Evolutionary conservation across 345 rosid species (phyloP), one percentile per base, ranked within the genome.

Genomic region (Gynandropsis gynandra): DNA sequence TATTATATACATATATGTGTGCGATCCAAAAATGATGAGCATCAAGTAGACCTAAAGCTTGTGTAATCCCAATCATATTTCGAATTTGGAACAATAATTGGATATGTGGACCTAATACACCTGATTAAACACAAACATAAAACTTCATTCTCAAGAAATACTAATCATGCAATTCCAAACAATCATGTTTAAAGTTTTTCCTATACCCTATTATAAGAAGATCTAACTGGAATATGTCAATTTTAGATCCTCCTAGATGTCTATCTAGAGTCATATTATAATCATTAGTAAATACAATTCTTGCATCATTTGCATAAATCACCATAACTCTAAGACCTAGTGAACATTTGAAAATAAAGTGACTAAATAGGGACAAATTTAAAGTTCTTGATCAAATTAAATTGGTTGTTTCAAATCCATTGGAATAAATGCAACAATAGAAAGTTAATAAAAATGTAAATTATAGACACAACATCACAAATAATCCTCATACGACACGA

Each of bases 281-380:
- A 62, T 92, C 98, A 52, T 97, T 95, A 5, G 97, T 92, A 74
- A 87, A 92, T 46, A 92, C 81, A 70, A 92, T 72, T 48, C 93
- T 75, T 47, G 81, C 62, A 66, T 85, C 90, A 69, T 82, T 92
- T 19, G 83, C 90, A 76, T 92, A 85, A 73, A 92, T 74, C 98
- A 92, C 85, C 60, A 95, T 97, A 45, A 97, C 98, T 77, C 98
- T 97, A 65, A 92, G 62, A 87, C 98, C 98, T 89, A 61, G 42
- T 34, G 40, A 47, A 13, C 18, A 47, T 41, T 10, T 33, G 13
- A 34, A 34, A 32, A 46, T 6, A 20, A n/a, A 47, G 18, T 36
- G 43, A 50, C 29, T 24, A 24, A 92, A 59, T 92, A 92, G 37
- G 90, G 87, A 56, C 97, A 85, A 58, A 92, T 81, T 48, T 82